These are phyloP conservation scores for Dactylis glomerata DNA, from an alignment of 176 grass and related monocot species.

Conservation along the genomic window DNA sequence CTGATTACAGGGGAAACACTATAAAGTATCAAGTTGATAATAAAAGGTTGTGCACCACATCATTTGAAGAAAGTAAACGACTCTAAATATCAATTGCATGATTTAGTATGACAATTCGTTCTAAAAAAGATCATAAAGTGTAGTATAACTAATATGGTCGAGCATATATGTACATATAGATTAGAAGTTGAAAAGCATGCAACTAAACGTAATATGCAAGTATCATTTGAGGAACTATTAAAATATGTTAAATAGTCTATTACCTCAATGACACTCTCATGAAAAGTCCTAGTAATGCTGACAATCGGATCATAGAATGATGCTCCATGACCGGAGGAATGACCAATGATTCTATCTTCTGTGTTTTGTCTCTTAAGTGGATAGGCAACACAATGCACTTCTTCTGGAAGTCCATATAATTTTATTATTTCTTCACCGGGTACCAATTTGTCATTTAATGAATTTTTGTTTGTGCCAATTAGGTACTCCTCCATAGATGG, in stretches of 20 bases:
- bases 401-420: constrained; percentile 51
- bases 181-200: neutral
- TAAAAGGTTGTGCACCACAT: neutral
- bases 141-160: neutral
- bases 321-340: neutral
- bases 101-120: neutral
- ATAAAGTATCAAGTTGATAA: neutral
- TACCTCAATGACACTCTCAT: constrained; percentile 27
- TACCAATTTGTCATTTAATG: neutral
- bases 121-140: neutral
- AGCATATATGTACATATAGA: neutral
- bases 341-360: constrained; percentile 34
- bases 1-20: neutral
- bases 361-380: constrained; percentile 43
- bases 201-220: neutral
- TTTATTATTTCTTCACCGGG: constrained; percentile 38
- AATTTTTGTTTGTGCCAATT: constrained; percentile 40
- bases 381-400: constrained; percentile 37
- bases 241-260: neutral
- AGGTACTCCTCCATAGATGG: constrained; percentile 59
- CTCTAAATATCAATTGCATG: neutral
- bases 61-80: neutral
- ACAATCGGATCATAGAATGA: constrained; percentile 54
- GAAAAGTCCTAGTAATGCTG: constrained; percentile 50
- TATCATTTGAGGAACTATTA: neutral